Conservation (phyloP, 805 yeast species). For the Spathaspora arborariae region DNA sequence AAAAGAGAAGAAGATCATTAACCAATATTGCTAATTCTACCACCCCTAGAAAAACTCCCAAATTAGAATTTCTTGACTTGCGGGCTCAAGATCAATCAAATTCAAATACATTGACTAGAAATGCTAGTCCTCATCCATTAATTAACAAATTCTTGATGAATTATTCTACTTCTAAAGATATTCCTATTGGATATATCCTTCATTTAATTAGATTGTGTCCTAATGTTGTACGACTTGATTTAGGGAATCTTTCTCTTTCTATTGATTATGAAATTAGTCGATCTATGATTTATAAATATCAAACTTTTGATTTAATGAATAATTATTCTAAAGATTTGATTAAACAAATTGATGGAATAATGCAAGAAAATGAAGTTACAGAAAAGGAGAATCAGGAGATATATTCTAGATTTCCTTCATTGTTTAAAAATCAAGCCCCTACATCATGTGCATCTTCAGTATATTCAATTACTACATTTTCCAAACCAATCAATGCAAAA, state of each 20-base stretch:
- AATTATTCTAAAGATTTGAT: constrained; percentile 33
- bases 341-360: constrained; percentile 19
- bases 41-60: constrained; percentile 5
- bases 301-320: constrained; percentile 34
- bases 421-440: constrained; percentile 7
- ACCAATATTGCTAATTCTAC: not conserved
- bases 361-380: constrained; percentile 8
- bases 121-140: constrained; percentile 46
- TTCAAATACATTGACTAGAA: constrained; percentile 2
- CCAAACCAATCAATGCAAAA: constrained; percentile 24
- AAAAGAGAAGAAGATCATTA: constrained; percentile 13
- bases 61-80: constrained; percentile 8
- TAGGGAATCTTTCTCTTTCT: constrained; percentile 61
- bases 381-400: not conserved
- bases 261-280: constrained; percentile 57
- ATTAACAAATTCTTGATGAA: constrained; percentile 58
- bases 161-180: constrained; percentile 65
- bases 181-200: constrained; percentile 73
- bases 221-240: constrained; percentile 50
- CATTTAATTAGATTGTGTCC: constrained; percentile 69
- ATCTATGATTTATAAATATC: constrained; percentile 31
- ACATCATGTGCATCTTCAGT: constrained; percentile 22
- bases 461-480: constrained; percentile 20
- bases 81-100: not conserved
- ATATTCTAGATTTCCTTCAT: not conserved